Evolutionary conservation across 495 filamentous ascomycete species (phyloP).

Genomic region (Podospora comata): DNA sequence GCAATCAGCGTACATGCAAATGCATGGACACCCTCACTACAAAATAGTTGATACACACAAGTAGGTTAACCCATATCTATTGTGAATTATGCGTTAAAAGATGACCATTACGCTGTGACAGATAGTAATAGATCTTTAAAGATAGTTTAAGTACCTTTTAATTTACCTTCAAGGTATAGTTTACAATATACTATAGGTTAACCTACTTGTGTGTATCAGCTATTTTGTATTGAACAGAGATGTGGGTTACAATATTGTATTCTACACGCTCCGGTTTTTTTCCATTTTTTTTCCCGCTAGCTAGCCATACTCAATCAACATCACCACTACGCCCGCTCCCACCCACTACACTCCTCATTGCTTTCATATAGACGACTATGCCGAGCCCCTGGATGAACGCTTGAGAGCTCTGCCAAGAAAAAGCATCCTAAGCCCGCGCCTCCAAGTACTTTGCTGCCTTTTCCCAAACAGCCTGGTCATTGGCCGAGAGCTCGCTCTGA

Average conservation of each 20-base stretch:
- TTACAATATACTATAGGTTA: too few relatives aligned
- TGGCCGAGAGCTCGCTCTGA: slow-evolving; percentile 53
- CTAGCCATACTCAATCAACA: neutral
- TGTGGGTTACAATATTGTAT: neutral
- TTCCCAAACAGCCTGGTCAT: slow-evolving; percentile 60
- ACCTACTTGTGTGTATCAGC: too few relatives aligned
- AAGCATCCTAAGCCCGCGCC: slow-evolving; percentile 7
- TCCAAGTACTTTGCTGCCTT: slow-evolving; percentile 63
- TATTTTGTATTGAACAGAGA: neutral
- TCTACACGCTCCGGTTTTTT: neutral
- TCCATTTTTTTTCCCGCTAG: neutral
- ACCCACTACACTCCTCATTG: neutral
- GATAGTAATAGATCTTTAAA: too few relatives aligned
- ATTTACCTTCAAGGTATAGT: too few relatives aligned
- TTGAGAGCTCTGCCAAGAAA: neutral
- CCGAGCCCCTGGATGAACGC: too few relatives aligned
- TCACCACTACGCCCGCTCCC: neutral
- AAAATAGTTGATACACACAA: too few relatives aligned
- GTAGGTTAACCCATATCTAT: too few relatives aligned
- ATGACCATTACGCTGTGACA: too few relatives aligned
- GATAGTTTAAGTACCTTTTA: too few relatives aligned
- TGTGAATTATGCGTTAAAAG: too few relatives aligned
- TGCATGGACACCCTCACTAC: too few relatives aligned
- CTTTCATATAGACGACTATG: neutral
- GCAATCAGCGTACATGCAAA: too few relatives aligned